Evolutionary conservation across 148 eudicot species (phyloP).

Genomic region (Vaccinium myrtillus): DNA sequence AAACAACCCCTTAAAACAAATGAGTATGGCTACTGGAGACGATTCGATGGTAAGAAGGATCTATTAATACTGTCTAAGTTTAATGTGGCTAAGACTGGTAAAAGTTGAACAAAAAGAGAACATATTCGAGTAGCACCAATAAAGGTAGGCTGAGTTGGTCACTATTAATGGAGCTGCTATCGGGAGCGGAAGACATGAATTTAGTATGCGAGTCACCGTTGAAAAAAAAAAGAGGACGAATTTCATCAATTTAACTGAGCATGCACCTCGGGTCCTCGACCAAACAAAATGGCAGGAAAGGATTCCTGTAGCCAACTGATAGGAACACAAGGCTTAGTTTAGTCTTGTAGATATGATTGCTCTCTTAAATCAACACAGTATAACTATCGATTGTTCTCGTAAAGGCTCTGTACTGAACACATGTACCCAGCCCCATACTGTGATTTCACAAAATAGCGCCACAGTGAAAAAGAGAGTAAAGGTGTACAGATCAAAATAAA

Average conservation of each 20-base stretch:
- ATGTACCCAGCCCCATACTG: not conserved
- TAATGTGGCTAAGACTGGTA: not conserved
- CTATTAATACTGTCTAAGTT: not conserved
- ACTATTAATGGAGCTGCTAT: not conserved
- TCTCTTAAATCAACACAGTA: not conserved
- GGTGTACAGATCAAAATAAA: slow-evolving; percentile 29
- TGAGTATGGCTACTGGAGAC: not conserved
- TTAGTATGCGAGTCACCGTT: not conserved
- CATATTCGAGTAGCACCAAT: not conserved
- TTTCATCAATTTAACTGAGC: not conserved
- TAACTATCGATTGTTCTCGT: not conserved
- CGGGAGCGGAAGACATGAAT: not conserved
- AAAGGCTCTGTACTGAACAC: not conserved
- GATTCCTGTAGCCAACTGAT: not conserved
- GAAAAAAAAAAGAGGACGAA: not conserved
- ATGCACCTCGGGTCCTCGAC: not conserved
- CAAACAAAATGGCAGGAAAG: not conserved
- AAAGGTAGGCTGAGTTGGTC: not conserved
- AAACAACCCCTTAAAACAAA: not conserved
- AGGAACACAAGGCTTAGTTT: not conserved
- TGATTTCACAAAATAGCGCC: not conserved
- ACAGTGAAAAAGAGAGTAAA: not conserved
- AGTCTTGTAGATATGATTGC: not conserved
- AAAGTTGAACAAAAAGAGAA: not conserved
- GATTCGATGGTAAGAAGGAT: not conserved